These are phyloP conservation scores for Curvularia verruculosa DNA, from an alignment of 2,329 filamentous ascomycete genomes.

Conservation along the genomic window DNA sequence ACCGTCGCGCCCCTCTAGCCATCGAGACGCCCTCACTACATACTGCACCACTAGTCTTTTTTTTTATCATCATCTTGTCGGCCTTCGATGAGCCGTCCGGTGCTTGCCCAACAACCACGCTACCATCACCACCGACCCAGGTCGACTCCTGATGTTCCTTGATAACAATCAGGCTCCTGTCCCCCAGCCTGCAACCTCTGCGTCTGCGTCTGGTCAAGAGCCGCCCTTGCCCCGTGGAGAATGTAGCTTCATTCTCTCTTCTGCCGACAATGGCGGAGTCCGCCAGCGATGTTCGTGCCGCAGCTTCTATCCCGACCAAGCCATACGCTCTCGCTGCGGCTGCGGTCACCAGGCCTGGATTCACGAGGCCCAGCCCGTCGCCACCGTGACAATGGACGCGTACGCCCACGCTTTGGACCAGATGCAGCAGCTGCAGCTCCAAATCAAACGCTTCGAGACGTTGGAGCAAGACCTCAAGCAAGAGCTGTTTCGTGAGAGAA, in stretches of 20 bases:
- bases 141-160: slow-evolving; percentile 48
- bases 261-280: slow-evolving; percentile 27
- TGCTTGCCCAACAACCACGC: slow-evolving; percentile 28
- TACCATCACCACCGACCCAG: slow-evolving; percentile 34
- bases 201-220: slow-evolving; percentile 33
- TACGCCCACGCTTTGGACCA: slow-evolving; percentile 46
- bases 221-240: slow-evolving; percentile 48
- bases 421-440: slow-evolving; percentile 43
- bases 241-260: slow-evolving; percentile 45
- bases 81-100: slow-evolving; percentile 45
- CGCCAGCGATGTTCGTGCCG: slow-evolving; percentile 54
- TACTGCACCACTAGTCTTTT: slow-evolving; percentile 12
- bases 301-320: slow-evolving; percentile 50
- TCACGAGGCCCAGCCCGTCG: slow-evolving; percentile 48
- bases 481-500: slow-evolving; percentile 44
- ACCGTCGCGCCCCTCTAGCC: slow-evolving; percentile 22
- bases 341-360: slow-evolving; percentile 57
- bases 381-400: slow-evolving; percentile 46
- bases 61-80: too few species aligned
- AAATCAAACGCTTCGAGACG: slow-evolving; percentile 41
- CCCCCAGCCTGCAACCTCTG: slow-evolving; percentile 39
- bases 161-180: slow-evolving; percentile 39
- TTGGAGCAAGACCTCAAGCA: slow-evolving; percentile 48
- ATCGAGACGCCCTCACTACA: slow-evolving; percentile 8
- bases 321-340: slow-evolving; percentile 51